phyloP scores from a whole-genome alignment of 2,329 filamentous ascomycete genomes.

The Metarhizium album region DNA sequence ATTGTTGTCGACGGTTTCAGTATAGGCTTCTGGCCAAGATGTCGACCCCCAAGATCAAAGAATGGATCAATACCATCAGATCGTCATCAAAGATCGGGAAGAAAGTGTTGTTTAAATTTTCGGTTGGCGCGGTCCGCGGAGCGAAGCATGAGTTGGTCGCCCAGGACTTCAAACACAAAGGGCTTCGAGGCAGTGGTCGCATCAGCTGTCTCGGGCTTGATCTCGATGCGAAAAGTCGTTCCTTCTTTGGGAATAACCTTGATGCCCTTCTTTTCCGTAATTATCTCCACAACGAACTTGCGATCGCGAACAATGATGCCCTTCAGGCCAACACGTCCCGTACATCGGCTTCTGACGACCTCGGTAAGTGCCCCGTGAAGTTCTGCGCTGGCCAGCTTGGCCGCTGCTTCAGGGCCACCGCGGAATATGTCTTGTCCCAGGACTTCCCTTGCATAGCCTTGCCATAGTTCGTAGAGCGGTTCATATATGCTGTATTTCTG shows the following conservation, averaged over 20 bases:
- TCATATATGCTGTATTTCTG: conserved; percentile 60
- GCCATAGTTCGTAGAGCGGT: conserved; percentile 70
- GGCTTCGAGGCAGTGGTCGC: conserved; percentile 11
- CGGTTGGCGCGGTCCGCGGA: conserved; percentile 77
- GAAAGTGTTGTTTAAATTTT: conserved; percentile 82
- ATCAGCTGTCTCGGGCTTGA: conserved; percentile 34
- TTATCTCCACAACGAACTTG: conserved; percentile 74
- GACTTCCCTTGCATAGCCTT: conserved; percentile 74
- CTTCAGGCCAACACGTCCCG: conserved; percentile 67
- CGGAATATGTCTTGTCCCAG: conserved; percentile 50
- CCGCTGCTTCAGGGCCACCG: conserved; percentile 49
- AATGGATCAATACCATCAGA: background rate
- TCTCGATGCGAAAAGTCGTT: conserved; percentile 68
- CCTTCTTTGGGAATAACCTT: conserved; percentile 86
- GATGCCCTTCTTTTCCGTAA: conserved; percentile 59
- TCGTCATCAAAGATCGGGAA: conserved; percentile 21
- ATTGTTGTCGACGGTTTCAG: background rate
- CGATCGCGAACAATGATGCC: conserved; percentile 87
- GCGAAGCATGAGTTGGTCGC: conserved; percentile 75
- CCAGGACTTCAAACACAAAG: conserved; percentile 75
- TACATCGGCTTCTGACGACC: conserved; percentile 72
- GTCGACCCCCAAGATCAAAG: background rate
- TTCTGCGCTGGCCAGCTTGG: conserved; percentile 75
- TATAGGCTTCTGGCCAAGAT: background rate
- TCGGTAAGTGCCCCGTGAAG: conserved; percentile 79